Base-by-base conservation (phyloP, 2,329 filamentous ascomycete species). In the Phyllosticta capitalensis region DNA sequence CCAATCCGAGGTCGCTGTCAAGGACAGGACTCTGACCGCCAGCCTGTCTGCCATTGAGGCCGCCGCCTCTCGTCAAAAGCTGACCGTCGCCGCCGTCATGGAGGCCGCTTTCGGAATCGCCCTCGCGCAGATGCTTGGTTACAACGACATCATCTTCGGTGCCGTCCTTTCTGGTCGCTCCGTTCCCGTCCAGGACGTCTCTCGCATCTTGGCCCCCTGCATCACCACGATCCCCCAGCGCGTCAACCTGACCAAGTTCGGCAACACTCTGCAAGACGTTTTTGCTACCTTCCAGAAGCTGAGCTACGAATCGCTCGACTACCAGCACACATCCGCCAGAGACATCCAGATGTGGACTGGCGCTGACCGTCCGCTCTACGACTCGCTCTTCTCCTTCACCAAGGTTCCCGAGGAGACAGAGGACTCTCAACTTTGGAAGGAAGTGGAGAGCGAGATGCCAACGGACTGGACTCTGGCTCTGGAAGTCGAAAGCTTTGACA, bases 201-300 rank as follows among this genome's bases (percentile, higher is more conserved):
- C 72, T 7, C 66, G 65, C 0, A 69, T 74, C 10, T 61, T 72
- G 5, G 63, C 70, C 17, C 72, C 72, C 10, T 73, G 71, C 54
- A 71, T 74, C 48, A 71, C 69, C 1, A 75, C 72, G 5, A 67
- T 75, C 20, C 72, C 72, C 1, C 67, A 66, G 24, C 68, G 71
- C n/a, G 65, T 74, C 9, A 64, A 67, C 52, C 64, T 67, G 10
- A 56, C 55, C 1, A 58, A 61, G 24, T 54, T 57, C 5, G 49
- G 67, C 12, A n/a, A 45, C 2, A 68, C 65, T 0, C 62, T 69
- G 19, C 60, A 58, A 9, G 67, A 70, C 1, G 62, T 68, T 1
- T 60, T 71, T 20, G 56, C 55, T 10, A 30, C 56, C 3, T 62
- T 69, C 20, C 68, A 69, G 30, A 64, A 65, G 38, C 62, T 62